Percentiles rank a stretch among this genome's conserved stretches.
phyloP scores from a whole-genome alignment of 2,329 filamentous ascomycete genomes.

The Phialemoniopsis sp. region DNA sequence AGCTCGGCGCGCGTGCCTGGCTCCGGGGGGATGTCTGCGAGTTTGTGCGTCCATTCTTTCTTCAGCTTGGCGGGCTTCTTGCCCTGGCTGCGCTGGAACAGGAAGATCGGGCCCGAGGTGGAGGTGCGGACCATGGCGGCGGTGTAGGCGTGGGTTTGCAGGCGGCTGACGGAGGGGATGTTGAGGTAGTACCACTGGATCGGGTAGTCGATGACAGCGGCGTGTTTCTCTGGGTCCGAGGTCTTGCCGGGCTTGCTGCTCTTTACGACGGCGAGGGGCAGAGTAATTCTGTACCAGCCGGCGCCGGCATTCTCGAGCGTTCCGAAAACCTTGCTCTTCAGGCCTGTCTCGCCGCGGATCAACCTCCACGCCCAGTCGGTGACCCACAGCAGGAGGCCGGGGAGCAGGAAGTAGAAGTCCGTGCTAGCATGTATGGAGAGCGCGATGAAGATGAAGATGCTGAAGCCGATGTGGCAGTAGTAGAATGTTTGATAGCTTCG shows the following conservation, averaged over 20 bases:
- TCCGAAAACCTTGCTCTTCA: conserved; percentile 1
- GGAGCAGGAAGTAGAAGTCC: conserved; percentile 11
- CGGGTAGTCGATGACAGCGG: neutral
- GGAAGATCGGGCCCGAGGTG: conserved; percentile 1
- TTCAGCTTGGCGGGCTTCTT: conserved; percentile 2
- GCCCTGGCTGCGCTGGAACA: conserved; percentile 4
- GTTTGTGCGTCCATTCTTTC: conserved; percentile 8
- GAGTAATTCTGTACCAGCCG: no score
- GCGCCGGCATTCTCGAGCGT: conserved; percentile 1
- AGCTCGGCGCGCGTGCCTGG: no score
- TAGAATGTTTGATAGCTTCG: conserved; percentile 10
- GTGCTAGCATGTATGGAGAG: conserved; percentile 10
- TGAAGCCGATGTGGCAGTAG: conserved; percentile 7
- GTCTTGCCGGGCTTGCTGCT: neutral
- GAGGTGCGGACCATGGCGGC: conserved; percentile 3
- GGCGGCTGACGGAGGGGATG: conserved; percentile 6
- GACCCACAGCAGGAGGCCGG: conserved; percentile 6
- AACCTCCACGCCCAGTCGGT: conserved; percentile 7
- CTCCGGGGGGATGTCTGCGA: neutral
- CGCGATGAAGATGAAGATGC: conserved; percentile 3
- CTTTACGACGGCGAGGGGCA: no score
- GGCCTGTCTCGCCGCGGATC: conserved; percentile 4
- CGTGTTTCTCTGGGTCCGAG: neutral
- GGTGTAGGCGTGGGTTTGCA: conserved; percentile 11
- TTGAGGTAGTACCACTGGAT: conserved; percentile 7